Evolutionary conservation across 2,329 filamentous ascomycete genomes (phyloP).

Genomic region (Fusarium setosum): DNA sequence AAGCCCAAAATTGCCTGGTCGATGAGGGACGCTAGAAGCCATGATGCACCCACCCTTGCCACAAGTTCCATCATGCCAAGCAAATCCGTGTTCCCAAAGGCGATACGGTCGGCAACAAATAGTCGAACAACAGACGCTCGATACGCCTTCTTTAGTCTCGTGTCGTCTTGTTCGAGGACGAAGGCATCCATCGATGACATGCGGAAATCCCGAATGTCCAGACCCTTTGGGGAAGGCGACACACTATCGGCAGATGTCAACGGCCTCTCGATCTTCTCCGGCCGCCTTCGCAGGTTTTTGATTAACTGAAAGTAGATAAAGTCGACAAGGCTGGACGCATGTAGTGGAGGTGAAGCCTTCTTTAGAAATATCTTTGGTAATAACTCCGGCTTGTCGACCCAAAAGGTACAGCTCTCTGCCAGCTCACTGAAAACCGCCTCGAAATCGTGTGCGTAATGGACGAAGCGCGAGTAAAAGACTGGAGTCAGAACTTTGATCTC

Average conservation of each 20-base stretch:
- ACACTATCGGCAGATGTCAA: slow-evolving; percentile 51
- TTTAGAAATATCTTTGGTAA: slow-evolving; percentile 59
- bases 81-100: slow-evolving; percentile 49
- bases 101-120: slow-evolving; percentile 57
- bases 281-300: slow-evolving; percentile 55
- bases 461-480: slow-evolving; percentile 74
- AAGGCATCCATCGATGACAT: slow-evolving; percentile 65
- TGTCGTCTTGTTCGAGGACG: slow-evolving; percentile 50
- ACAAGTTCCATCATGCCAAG: slow-evolving; percentile 47
- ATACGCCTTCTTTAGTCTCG: slow-evolving; percentile 48
- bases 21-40: slow-evolving; percentile 41
- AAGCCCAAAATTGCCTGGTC: slow-evolving; percentile 3
- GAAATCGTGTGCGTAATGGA: slow-evolving; percentile 70
- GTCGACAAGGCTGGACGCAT: slow-evolving; percentile 50
- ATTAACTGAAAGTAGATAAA: slow-evolving; percentile 57
- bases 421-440: slow-evolving; percentile 72
- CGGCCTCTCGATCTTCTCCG: slow-evolving; percentile 54
- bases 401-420: slow-evolving; percentile 68
- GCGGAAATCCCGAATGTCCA: slow-evolving; percentile 60
- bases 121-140: slow-evolving; percentile 51
- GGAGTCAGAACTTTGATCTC: slow-evolving; percentile 72
- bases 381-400: slow-evolving; percentile 65
- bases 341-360: slow-evolving; percentile 50
- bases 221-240: slow-evolving; percentile 7
- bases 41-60: slow-evolving; percentile 48